These are phyloP conservation scores for Trapa incisa DNA, from an alignment of 345 rosid genomes.

Conservation along the genomic window DNA sequence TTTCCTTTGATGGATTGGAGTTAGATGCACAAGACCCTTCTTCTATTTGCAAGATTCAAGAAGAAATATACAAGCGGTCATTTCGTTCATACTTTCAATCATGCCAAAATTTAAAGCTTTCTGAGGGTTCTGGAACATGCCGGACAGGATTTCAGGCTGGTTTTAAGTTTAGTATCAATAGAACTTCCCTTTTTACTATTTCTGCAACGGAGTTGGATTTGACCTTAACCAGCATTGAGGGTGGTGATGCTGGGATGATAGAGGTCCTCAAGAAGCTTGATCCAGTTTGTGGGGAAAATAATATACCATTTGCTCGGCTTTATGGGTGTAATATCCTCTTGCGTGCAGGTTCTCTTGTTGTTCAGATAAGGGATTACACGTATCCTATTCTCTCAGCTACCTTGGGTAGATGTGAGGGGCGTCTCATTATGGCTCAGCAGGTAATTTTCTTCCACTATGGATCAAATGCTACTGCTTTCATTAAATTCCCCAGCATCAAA, in stretches of 20 bases:
- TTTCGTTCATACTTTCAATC: constrained; percentile 78
- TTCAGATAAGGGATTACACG: constrained; percentile 72
- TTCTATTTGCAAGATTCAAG: constrained; percentile 45
- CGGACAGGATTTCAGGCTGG: constrained; percentile 81
- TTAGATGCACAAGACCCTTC: constrained; percentile 50
- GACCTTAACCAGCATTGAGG: constrained; percentile 61
- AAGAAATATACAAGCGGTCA: constrained; percentile 54
- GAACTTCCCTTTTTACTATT: constrained; percentile 69
- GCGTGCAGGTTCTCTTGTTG: constrained; percentile 45
- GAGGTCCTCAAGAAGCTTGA: constrained; percentile 71
- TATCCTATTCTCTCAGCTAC: constrained; percentile 73
- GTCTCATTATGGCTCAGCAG: constrained; percentile 89
- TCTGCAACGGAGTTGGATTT: constrained; percentile 79
- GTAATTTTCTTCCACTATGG: constrained; percentile 20
- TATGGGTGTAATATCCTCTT: constrained; percentile 70
- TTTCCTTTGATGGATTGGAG: constrained; percentile 47
- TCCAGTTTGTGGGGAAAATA: constrained; percentile 52
- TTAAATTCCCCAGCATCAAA: no score
- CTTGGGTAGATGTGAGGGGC: constrained; percentile 78
- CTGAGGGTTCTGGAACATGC: constrained; percentile 83
- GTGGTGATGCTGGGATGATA: constrained; percentile 85
- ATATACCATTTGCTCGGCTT: constrained; percentile 84
- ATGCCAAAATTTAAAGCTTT: constrained; percentile 56
- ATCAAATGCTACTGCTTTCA: not conserved
- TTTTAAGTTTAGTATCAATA: constrained; percentile 59